Conservation (phyloP, 192 early-diverging fungal genomes). For the Coemansia sp. region DNA sequence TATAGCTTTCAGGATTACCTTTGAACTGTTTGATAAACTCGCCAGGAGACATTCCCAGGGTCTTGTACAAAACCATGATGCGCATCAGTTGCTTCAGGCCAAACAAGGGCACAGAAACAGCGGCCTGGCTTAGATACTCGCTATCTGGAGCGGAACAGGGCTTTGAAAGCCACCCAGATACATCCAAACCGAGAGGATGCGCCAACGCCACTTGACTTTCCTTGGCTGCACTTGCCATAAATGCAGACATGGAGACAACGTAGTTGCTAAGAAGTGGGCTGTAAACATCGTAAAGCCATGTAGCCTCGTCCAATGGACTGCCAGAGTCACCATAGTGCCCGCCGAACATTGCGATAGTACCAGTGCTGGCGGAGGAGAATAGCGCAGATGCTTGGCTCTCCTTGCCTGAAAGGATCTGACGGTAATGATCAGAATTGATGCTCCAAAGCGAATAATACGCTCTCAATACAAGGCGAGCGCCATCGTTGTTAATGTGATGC, state of each 20-base stretch:
- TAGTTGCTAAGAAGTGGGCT: constrained; percentile 67
- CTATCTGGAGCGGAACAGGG: constrained; percentile 67
- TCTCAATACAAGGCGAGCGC: constrained; percentile 12
- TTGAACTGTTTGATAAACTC: constrained; percentile 20
- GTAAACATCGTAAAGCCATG: constrained; percentile 71
- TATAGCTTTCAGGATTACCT: constrained; percentile 17
- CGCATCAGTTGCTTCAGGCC: constrained; percentile 88
- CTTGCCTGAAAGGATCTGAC: background rate
- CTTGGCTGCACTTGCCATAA: constrained; percentile 58
- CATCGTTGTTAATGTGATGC: background rate
- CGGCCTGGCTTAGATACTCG: constrained; percentile 67
- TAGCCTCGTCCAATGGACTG: constrained; percentile 79
- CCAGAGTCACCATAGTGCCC: constrained; percentile 87
- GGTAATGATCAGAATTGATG: background rate
- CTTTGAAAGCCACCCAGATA: constrained; percentile 74
- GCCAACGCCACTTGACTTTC: constrained; percentile 54
- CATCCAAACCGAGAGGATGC: constrained; percentile 68
- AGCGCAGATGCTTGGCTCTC: background rate
- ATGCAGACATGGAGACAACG: constrained; percentile 69
- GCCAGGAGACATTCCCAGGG: constrained; percentile 59
- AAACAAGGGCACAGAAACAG: constrained; percentile 76
- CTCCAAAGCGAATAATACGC: constrained; percentile 32
- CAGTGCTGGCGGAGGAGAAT: constrained; percentile 50
- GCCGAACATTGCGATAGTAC: constrained; percentile 83
- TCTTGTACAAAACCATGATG: constrained; percentile 67